Conservation (phyloP, 805 yeast genomes). For the Pichia exigua region DNA sequence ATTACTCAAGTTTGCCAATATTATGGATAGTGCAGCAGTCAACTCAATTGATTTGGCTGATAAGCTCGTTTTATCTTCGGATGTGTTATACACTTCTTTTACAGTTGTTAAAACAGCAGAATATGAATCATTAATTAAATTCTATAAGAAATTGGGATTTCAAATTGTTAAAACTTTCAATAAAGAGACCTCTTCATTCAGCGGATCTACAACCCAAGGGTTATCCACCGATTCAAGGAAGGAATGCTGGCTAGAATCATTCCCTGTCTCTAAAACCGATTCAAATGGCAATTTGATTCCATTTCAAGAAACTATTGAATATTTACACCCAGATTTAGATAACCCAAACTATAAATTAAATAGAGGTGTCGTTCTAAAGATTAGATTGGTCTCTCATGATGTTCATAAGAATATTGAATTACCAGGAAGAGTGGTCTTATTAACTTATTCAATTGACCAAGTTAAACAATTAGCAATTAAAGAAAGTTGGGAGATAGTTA, state of each 20-base stretch:
- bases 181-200: conserved; percentile 36
- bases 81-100: conserved; percentile 51
- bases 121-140: conserved; percentile 43
- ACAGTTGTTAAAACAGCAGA: conserved; percentile 43
- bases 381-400: conserved; percentile 34
- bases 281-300: conserved; percentile 20
- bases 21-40: not conserved
- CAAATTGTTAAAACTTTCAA: conserved; percentile 50
- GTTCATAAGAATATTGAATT: conserved; percentile 28
- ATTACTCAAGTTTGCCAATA: not conserved
- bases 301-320: conserved; percentile 31
- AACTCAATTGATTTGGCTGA: not conserved
- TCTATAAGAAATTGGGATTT: conserved; percentile 58
- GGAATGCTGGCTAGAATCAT: conserved; percentile 68
- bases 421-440: conserved; percentile 33
- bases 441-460: conserved; percentile 31
- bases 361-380: conserved; percentile 40
- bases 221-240: conserved; percentile 55
- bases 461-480: conserved; percentile 17
- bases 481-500: conserved; percentile 16
- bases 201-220: conserved; percentile 31
- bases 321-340: conserved; percentile 15
- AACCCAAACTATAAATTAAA: conserved; percentile 12
- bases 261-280: conserved; percentile 36
- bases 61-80: conserved; percentile 10